phyloP scores from a whole-genome alignment of 352 stramenopile genomes.

The Phytopythium sindhum region DNA sequence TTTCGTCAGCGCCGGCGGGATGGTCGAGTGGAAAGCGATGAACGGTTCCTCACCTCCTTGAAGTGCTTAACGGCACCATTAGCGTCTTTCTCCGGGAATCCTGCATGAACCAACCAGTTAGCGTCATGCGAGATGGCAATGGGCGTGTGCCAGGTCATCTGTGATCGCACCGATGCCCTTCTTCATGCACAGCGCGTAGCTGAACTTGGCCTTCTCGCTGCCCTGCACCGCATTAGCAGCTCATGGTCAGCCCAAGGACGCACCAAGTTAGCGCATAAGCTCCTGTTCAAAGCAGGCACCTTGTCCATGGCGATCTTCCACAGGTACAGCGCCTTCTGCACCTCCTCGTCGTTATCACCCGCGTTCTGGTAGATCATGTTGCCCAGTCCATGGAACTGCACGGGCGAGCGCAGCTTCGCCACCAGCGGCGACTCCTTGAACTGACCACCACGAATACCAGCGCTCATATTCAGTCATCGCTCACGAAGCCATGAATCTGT shows the following conservation, averaged over 20 bases:
- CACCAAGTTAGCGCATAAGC: background rate
- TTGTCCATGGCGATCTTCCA: slow-evolving; percentile 85
- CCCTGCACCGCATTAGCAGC: slow-evolving; percentile 27
- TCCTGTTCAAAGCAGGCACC: slow-evolving; percentile 14
- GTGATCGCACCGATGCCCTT: slow-evolving; percentile 53
- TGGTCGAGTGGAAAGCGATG: too few species aligned
- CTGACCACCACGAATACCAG: slow-evolving; percentile 11
- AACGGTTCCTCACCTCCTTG: slow-evolving; percentile 44
- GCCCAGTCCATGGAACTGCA: slow-evolving; percentile 64
- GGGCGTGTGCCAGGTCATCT: background rate
- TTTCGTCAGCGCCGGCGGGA: background rate
- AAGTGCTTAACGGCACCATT: slow-evolving; percentile 60
- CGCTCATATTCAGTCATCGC: background rate
- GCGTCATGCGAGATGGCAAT: background rate
- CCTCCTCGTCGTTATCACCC: slow-evolving; percentile 46
- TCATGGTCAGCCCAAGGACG: background rate
- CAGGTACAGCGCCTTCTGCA: slow-evolving; percentile 70
- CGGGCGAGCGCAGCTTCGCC: slow-evolving; percentile 40
- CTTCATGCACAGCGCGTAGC: slow-evolving; percentile 80
- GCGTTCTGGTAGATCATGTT: slow-evolving; percentile 87
- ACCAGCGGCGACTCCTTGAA: slow-evolving; percentile 70
- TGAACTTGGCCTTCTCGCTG: slow-evolving; percentile 82
- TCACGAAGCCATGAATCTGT: too few species aligned
- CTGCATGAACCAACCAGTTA: slow-evolving; percentile 11
- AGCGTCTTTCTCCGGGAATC: slow-evolving; percentile 57